phyloP scores from a whole-genome alignment of 495 filamentous ascomycete genomes.

The Usnea hakonensis region DNA sequence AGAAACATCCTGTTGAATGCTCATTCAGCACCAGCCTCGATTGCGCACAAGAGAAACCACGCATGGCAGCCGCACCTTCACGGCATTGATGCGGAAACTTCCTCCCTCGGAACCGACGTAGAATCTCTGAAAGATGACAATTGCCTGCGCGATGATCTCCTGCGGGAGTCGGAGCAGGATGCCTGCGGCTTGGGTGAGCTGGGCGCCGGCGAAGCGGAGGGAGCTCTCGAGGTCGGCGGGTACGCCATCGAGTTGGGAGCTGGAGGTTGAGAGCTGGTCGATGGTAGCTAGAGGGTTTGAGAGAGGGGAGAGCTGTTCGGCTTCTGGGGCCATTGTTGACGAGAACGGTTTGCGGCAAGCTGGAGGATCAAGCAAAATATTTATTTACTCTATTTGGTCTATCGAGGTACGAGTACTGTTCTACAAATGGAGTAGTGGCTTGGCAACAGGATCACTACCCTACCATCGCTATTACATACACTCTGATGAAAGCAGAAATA shows the following conservation, averaged over 20 bases:
- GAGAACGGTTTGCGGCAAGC: background rate
- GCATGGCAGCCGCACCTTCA: constrained; percentile 36
- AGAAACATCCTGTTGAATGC: constrained; percentile 65
- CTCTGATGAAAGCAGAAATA: background rate
- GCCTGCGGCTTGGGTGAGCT: constrained; percentile 82
- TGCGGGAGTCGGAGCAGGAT: constrained; percentile 80
- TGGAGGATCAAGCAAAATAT: background rate
- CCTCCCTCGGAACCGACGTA: constrained; percentile 65
- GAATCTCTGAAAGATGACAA: constrained; percentile 82
- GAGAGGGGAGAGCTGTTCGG: constrained; percentile 45
- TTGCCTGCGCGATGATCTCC: constrained; percentile 79
- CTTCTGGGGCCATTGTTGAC: constrained; percentile 19
- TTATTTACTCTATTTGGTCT: background rate
- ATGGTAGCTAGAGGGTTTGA: constrained; percentile 82
- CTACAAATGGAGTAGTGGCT: no score
- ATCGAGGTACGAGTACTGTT: no score
- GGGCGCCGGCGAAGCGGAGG: constrained; percentile 48
- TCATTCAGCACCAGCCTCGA: background rate
- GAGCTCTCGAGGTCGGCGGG: constrained; percentile 69
- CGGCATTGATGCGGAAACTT: constrained; percentile 49
- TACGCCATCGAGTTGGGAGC: constrained; percentile 60
- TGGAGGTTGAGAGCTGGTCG: constrained; percentile 65
- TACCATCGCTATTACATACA: background rate
- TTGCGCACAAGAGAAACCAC: no score
- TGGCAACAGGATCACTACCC: no score